Conservation (phyloP, 129 eudicot species). For the Ambrosia trifida region DNA sequence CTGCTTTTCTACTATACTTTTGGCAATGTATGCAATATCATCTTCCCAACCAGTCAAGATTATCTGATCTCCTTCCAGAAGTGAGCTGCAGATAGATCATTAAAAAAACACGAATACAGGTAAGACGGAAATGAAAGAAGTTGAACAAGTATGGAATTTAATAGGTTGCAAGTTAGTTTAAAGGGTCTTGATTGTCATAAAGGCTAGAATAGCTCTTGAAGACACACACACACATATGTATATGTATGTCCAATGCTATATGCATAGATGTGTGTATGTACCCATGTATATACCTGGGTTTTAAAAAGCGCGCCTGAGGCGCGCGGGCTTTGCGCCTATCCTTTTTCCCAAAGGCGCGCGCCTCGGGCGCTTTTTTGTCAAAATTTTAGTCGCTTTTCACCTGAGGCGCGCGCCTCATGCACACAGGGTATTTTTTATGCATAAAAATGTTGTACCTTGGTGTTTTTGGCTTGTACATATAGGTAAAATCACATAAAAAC, state of each 20-base stretch:
- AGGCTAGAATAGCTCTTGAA: background rate
- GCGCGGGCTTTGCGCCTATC: no score
- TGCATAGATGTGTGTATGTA: background rate
- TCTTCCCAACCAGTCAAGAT: slow-evolving; percentile 85
- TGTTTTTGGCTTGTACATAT: no score
- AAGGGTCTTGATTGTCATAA: background rate
- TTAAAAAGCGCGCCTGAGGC: no score
- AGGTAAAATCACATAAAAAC: no score
- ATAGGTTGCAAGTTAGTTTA: background rate
- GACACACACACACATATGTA: background rate
- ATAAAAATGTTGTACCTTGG: no score
- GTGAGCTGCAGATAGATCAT: slow-evolving; percentile 38
- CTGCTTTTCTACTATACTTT: slow-evolving; percentile 60
- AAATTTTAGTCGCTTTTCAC: no score
- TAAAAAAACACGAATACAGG: background rate
- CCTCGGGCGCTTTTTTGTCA: no score
- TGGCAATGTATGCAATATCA: slow-evolving; percentile 62
- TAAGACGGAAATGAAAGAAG: slow-evolving; percentile 5
- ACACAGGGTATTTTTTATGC: no score
- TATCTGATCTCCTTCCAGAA: slow-evolving; percentile 53
- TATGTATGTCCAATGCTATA: background rate
- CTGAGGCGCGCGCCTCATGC: no score
- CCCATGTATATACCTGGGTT: no score
- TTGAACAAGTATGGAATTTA: slow-evolving; percentile 10
- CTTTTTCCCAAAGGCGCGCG: no score